These are phyloP conservation scores for Cylindrodendrum hubeiense DNA, from an alignment of 2,329 filamentous ascomycete genomes.

Conservation along the genomic window DNA sequence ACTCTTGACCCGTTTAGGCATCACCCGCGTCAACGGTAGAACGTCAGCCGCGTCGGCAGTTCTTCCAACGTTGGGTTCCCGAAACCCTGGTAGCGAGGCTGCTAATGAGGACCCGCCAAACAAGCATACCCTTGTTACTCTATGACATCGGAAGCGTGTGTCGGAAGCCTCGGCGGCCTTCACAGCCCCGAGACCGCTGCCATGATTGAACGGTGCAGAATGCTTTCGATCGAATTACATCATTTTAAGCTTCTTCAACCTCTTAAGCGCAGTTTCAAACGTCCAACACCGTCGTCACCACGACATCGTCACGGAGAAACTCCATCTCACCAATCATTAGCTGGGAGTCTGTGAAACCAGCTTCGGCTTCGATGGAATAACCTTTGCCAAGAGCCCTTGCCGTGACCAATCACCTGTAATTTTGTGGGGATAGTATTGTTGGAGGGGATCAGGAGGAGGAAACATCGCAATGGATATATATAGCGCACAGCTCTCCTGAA, in stretches of 20 bases:
- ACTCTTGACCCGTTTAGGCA: not conserved
- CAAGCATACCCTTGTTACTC: not conserved
- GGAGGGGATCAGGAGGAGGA: not conserved
- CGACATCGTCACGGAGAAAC: slow-evolving; percentile 2
- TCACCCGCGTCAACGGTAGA: not conserved
- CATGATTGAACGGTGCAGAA: not conserved
- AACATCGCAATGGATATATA: not conserved
- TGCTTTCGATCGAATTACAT: not conserved
- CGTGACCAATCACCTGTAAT: not conserved
- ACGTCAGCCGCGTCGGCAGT: not conserved
- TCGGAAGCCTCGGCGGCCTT: not conserved
- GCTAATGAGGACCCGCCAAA: not conserved
- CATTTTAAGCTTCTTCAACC: slow-evolving; percentile 14
- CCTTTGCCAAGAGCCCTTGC: not conserved
- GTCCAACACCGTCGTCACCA: not conserved
- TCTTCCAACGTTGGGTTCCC: not conserved
- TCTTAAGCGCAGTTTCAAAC: slow-evolving; percentile 11
- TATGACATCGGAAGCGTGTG: too few species aligned
- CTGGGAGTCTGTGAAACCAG: not conserved
- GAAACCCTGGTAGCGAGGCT: not conserved
- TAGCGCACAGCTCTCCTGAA: not conserved
- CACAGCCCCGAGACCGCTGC: not conserved
- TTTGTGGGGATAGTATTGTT: not conserved
- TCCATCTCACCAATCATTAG: slow-evolving; percentile 15
- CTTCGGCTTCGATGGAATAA: not conserved